phyloP scores from a whole-genome alignment of 2,329 filamentous ascomycete species.

The Neoscytalidium dimidiatum region DNA sequence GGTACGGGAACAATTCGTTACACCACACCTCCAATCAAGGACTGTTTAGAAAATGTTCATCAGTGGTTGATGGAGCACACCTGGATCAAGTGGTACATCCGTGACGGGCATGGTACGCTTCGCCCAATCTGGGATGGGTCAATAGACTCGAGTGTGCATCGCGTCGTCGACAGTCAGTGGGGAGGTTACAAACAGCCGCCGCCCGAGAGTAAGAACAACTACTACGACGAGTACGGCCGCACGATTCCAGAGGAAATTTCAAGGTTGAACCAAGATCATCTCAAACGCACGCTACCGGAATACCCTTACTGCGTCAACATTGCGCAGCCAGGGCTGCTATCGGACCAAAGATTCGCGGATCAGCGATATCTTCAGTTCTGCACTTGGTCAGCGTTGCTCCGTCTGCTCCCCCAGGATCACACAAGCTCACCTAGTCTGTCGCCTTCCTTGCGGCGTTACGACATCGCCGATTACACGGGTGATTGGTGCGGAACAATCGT shows the following conservation, averaged over 20 bases:
- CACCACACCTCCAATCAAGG: slow-evolving; percentile 24
- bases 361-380: background rate
- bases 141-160: background rate
- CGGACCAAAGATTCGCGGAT: background rate
- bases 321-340: background rate
- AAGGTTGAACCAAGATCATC: background rate
- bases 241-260: background rate
- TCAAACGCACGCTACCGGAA: background rate
- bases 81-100: slow-evolving; percentile 40
- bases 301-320: background rate
- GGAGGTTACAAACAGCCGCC: background rate
- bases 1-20: background rate
- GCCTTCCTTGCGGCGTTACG: background rate
- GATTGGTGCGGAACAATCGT: slow-evolving; percentile 6
- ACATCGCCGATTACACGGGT: background rate
- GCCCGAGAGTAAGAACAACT: background rate
- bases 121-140: background rate
- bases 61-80: slow-evolving; percentile 39
- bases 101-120: slow-evolving; percentile 30
- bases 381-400: background rate
- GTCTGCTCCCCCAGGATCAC: background rate
- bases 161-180: background rate
- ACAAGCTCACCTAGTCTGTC: background rate
- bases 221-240: background rate
- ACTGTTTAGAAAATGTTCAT: slow-evolving; percentile 29